A percentile compares a stretch with the other conserved stretches of the same genome.
Conservation (phyloP, 495 filamentous ascomycete genomes). For the Melanomma pulvis-pyrius region DNA sequence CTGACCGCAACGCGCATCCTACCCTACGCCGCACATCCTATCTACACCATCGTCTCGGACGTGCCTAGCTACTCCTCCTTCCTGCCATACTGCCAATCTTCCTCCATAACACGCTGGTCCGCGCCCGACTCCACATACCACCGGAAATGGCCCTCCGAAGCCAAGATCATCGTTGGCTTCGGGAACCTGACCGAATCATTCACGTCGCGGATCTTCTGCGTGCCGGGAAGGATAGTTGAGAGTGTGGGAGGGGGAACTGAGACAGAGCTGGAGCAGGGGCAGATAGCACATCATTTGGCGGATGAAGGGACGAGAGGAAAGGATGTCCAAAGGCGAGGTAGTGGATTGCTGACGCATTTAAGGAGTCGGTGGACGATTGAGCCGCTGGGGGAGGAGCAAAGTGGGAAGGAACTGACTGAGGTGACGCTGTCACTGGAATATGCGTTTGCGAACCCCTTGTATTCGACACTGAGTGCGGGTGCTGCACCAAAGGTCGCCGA, state of each 20-base stretch:
- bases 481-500: constrained; percentile 81
- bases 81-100: constrained; percentile 80
- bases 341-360: constrained; percentile 72
- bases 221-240: constrained; percentile 69
- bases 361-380: constrained; percentile 76
- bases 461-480: constrained; percentile 75
- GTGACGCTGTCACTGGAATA: constrained; percentile 76
- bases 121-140: constrained; percentile 50
- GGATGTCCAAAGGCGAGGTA: constrained; percentile 37
- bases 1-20: constrained; percentile 77
- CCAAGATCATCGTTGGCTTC: constrained; percentile 82
- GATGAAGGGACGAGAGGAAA: constrained; percentile 1
- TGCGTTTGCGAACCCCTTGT: constrained; percentile 80
- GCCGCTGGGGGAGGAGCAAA: constrained; percentile 42
- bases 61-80: constrained; percentile 78
- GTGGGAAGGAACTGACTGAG: constrained; percentile 59
- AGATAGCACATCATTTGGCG: constrained; percentile 45
- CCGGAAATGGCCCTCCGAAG: constrained; percentile 67
- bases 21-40: constrained; percentile 66
- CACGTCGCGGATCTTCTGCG: constrained; percentile 73
- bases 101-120: constrained; percentile 65
- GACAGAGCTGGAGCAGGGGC: constrained; percentile 45
- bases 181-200: constrained; percentile 80
- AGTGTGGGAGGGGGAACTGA: constrained; percentile 64
- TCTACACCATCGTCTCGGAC: constrained; percentile 84